Conservation (phyloP, 2,329 filamentous ascomycete species). For the Colletotrichum navitas region DNA sequence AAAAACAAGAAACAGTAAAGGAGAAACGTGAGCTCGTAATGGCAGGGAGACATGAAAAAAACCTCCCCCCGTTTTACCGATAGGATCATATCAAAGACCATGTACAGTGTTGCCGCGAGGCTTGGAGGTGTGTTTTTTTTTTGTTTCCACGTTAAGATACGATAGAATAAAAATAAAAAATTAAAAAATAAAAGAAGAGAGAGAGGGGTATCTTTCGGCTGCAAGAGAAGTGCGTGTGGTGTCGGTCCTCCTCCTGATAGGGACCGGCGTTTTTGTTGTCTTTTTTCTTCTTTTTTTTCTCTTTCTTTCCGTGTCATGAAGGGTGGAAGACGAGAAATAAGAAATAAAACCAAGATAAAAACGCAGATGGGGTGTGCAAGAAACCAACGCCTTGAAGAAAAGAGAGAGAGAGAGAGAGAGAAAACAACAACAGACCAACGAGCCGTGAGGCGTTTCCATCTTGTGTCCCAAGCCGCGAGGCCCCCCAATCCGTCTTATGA, state of each 20-base stretch:
- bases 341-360: too few relatives aligned
- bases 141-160: not conserved
- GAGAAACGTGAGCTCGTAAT: too few relatives aligned
- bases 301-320: not conserved
- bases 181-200: not conserved
- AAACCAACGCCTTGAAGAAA: conserved; percentile 33
- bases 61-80: conserved; percentile 1
- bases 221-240: not conserved
- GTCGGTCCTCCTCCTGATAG: too few relatives aligned
- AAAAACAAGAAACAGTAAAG: too few relatives aligned
- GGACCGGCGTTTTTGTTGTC: too few relatives aligned
- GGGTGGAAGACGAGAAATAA: not conserved
- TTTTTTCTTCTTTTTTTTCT: too few relatives aligned
- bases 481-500: conserved; percentile 45
- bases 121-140: conserved; percentile 8
- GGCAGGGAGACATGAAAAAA: too few relatives aligned
- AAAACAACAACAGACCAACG: conserved; percentile 44
- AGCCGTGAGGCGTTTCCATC: conserved; percentile 54
- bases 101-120: conserved; percentile 34
- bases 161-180: not conserved
- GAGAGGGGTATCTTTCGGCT: not conserved
- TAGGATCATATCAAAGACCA: not conserved
- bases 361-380: too few relatives aligned
- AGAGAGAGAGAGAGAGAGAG: too few relatives aligned
- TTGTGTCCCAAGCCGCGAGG: conserved; percentile 54